Conservation (phyloP, 805 yeast species). For the Candida nemodendra region DNA sequence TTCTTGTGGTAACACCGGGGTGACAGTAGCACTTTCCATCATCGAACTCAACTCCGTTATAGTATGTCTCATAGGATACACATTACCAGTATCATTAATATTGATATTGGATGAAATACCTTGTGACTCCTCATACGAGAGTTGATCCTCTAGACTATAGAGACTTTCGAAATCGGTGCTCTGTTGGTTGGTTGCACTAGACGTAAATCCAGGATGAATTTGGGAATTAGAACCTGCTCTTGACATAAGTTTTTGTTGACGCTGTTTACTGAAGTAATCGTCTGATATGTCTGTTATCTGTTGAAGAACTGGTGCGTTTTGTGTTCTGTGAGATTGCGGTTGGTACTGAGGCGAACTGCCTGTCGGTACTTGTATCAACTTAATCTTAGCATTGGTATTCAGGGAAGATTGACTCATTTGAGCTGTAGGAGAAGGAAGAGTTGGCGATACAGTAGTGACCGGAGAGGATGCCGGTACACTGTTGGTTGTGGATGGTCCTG, state of each 20-base stretch:
- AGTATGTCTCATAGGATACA: constrained; percentile 1
- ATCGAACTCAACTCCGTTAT: constrained; percentile 2
- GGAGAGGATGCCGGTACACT: constrained; percentile 10
- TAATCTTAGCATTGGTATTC: too few species aligned
- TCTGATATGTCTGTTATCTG: constrained; percentile 24
- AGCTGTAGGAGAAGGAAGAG: constrained; percentile 5
- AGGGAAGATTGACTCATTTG: constrained; percentile 1
- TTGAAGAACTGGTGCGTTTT: constrained; percentile 10
- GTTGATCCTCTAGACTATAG: constrained; percentile 15
- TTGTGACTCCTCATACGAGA: constrained; percentile 4
- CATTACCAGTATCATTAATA: neutral
- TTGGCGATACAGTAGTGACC: constrained; percentile 6
- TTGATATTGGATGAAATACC: neutral
- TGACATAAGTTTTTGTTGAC: constrained; percentile 3
- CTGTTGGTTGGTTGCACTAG: constrained; percentile 1
- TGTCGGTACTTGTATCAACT: neutral
- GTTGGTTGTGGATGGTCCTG: constrained; percentile 6
- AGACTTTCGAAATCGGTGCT: constrained; percentile 15
- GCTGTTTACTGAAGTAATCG: constrained; percentile 25
- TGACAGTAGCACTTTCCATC: neutral
- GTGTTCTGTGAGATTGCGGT: constrained; percentile 5
- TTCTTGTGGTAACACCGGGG: constrained; percentile 3
- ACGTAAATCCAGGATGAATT: constrained; percentile 3
- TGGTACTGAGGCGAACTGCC: constrained; percentile 1
- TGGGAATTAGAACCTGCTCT: neutral